Base-by-base conservation (phyloP, 2,329 filamentous ascomycete genomes). In the Remersonia thermophila region DNA sequence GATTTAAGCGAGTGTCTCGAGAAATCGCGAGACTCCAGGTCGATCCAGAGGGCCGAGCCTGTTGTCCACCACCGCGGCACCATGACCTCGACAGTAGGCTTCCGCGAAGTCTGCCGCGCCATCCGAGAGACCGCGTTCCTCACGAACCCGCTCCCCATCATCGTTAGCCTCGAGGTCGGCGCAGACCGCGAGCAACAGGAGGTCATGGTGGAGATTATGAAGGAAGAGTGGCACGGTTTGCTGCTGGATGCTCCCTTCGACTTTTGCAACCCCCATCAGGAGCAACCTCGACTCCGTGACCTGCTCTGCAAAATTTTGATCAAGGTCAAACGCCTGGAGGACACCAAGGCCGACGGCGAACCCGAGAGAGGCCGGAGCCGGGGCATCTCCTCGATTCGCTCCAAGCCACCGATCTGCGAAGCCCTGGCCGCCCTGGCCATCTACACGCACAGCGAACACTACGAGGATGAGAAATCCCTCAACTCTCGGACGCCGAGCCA, bases 191-290 rank as follows among this genome's bases (percentile, higher is more conserved):
- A 83, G 36, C 89, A 96, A 57, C 91, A 98, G 57, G 77, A 85
- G 45, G 71, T 82, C 34, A 95, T 96, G 83, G 87, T 94, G 9
- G 73, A 83, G 38, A 93, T 96, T 44, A 95, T 98, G 81, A 77
- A 77, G 46, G 77, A 94, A 47, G 80, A 83, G 45, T 98, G 87
- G 86, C 72, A 70, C 28, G 77, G 73, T 0, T 61, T 81, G 49
- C 66, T 96, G 5, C 66, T 95, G 9, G 77, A 84, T 15, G 50
- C 60, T 36, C 61, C 61, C 27, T 67, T 60, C 14, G 64, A 69
- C 6, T 59, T 65, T 48, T 62, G 63, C 47, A 55, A 73, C 53
- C 65, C 75, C 0, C 61, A 56, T 11, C 63, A 70, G 37, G 61
- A 63, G 4, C 70, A 89, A 17, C 80, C 83, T 0, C 70, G 74